Evolutionary conservation across 306 rosid genomes (phyloP).

Genomic region (Prunus padus): DNA sequence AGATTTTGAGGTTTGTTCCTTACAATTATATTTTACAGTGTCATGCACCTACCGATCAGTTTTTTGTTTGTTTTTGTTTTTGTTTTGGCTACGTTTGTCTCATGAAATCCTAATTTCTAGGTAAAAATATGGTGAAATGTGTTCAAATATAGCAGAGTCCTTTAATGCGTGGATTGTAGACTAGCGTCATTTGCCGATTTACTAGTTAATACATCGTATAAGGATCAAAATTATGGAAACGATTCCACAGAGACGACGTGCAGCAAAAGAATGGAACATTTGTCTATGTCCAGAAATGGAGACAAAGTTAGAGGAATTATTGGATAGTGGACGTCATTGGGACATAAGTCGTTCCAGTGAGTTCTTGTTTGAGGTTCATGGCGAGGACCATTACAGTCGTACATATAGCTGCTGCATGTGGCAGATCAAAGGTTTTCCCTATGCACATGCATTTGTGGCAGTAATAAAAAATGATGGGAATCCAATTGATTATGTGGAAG

Average conservation of each 20-base stretch:
- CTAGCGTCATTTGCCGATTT: background rate
- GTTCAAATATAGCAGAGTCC: too few relatives aligned
- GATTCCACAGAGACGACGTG: background rate
- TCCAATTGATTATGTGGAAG: background rate
- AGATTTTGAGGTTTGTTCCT: too few relatives aligned
- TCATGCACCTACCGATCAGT: too few relatives aligned
- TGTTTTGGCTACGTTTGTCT: too few relatives aligned
- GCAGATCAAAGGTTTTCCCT: background rate
- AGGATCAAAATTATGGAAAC: background rate
- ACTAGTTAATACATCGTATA: background rate
- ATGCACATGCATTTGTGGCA: background rate
- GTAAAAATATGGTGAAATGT: background rate
- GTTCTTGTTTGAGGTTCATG: too few relatives aligned
- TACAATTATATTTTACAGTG: too few relatives aligned
- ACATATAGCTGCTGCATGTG: background rate
- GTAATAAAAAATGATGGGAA: background rate
- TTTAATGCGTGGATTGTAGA: background rate
- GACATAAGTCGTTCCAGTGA: background rate
- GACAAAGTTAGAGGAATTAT: background rate
- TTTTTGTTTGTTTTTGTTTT: too few relatives aligned
- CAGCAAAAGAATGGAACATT: background rate
- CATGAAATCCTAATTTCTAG: background rate
- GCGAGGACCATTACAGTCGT: too few relatives aligned
- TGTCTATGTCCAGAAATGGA: background rate
- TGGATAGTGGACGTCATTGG: background rate